Evolutionary conservation across 257 asterid genomes (phyloP).

Genomic region (Anisodus tanguticus): DNA sequence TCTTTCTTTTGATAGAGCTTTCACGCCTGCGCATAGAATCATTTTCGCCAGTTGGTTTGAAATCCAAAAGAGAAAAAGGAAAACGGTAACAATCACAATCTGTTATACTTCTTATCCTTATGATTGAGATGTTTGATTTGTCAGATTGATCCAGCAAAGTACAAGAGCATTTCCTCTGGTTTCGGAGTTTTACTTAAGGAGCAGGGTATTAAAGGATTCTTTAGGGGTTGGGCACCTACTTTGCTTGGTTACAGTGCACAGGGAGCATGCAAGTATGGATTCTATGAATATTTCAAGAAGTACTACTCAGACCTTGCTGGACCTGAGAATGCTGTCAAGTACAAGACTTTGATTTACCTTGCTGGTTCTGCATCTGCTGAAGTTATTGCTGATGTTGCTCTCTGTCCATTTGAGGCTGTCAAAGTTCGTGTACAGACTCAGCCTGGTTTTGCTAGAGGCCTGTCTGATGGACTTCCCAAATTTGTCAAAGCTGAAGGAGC

Average conservation of each 20-base stretch:
- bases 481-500: conserved; percentile 64
- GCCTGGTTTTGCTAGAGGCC: conserved; percentile 80
- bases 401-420: conserved; percentile 87
- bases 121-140: not conserved
- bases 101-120: not conserved
- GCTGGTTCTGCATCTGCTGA: conserved; percentile 95
- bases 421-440: conserved; percentile 90
- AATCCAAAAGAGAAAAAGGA: not conserved
- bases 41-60: not conserved
- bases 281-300: conserved; percentile 80
- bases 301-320: conserved; percentile 81
- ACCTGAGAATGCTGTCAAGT: conserved; percentile 70
- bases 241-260: conserved; percentile 84
- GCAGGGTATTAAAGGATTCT: conserved; percentile 74
- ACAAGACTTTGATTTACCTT: conserved; percentile 78
- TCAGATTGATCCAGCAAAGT: conserved; percentile 82
- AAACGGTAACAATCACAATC: not conserved
- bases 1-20: not conserved
- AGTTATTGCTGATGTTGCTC: conserved; percentile 74
- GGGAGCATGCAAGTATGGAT: conserved; percentile 81
- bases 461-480: conserved; percentile 87
- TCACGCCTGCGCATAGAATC: not conserved
- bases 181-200: conserved; percentile 64
- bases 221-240: conserved; percentile 86
- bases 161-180: conserved; percentile 71